Percentiles rank a stretch among this genome's conserved stretches.
These are phyloP conservation scores for Lentinula novae-zelandiae DNA, from an alignment of 1,284 basidiomycete species.

Conservation along the genomic window DNA sequence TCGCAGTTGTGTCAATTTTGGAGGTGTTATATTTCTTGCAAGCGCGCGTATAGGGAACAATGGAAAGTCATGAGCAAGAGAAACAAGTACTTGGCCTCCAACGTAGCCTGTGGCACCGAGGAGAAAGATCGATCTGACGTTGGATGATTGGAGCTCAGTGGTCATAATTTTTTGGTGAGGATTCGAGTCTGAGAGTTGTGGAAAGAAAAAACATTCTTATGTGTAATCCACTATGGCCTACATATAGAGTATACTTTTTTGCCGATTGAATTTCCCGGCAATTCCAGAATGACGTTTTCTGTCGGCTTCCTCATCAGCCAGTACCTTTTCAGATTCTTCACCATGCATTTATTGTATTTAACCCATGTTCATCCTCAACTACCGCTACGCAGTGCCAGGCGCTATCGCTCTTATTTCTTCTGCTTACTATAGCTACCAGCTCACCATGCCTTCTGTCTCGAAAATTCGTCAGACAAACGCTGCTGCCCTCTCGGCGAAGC, in stretches of 20 bases:
- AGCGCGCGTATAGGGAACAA: conserved; percentile 2
- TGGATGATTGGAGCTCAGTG: background rate
- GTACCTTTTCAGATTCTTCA: too few species aligned
- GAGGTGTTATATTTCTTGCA: background rate
- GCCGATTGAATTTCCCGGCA: too few species aligned
- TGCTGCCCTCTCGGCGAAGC: conserved; percentile 21
- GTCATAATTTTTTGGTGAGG: background rate
- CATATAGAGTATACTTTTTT: too few species aligned
- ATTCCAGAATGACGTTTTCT: too few species aligned
- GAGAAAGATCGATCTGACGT: background rate
- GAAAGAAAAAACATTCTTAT: too few species aligned
- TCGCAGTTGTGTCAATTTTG: background rate
- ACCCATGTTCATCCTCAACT: background rate
- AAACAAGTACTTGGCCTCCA: conserved; percentile 4
- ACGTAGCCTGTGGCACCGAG: conserved; percentile 12
- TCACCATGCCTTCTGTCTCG: conserved; percentile 23
- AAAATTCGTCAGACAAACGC: conserved; percentile 31
- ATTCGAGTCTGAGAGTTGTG: too few species aligned
- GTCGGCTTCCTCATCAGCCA: too few species aligned
- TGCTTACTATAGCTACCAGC: background rate
- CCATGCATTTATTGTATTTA: too few species aligned
- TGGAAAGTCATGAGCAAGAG: conserved; percentile 4
- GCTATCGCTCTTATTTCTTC: background rate
- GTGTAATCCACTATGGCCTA: too few species aligned
- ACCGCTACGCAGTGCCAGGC: background rate